Evolutionary conservation across 2,329 filamentous ascomycete species (phyloP), one percentile per base, ranked within the genome.

Genomic region (Trichoderma citrinoviride): DNA sequence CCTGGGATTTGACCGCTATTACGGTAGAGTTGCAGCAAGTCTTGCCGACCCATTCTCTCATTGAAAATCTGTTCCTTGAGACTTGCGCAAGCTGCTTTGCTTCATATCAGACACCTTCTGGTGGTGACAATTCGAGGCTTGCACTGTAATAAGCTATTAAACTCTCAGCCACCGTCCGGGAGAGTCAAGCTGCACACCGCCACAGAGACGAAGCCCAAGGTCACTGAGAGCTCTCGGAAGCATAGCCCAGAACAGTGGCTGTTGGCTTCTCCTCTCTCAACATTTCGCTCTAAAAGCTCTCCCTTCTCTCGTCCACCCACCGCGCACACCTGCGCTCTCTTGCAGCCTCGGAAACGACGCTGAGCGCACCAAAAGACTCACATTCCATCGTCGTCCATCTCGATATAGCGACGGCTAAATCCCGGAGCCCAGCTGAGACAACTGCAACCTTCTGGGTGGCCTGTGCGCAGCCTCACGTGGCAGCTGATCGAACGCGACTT

Each of bases 381-480:
- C 21, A 1, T 15, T 12, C 23, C 33, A 33, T 37, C n/a, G 33
- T 27, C 29, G 27, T 41, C 33, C 41, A 21, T 47, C 56, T 47
- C 44, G 19, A 53, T 25, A 21, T 40, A 21, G 33, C 23, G 14
- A 12, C 65, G 65, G 65, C 41, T 66, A 66, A 66, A 55, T 5
- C 21, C 50, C 65, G 65, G 41, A 29, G 25, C 21, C 19, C 56
- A 50, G 29, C 46, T 50, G 44, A 37, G 41, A 46, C 33, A 47
- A 19, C 19, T 33, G 44, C 60, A 37, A 41, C 21, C 15, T 12
- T 25, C 21, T 37, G 56, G n/a, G 44, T 71, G 69, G 70, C 64
- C 69, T 67, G 70, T 71, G 70, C 70, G 58, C 60, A 54, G 54
- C 61, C 69, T 71, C 70, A 71, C 69, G 70, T 71, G 70, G 40